Evolutionary conservation across 257 asterid genomes (phyloP).

Genomic region (Nemophila menziesii): DNA sequence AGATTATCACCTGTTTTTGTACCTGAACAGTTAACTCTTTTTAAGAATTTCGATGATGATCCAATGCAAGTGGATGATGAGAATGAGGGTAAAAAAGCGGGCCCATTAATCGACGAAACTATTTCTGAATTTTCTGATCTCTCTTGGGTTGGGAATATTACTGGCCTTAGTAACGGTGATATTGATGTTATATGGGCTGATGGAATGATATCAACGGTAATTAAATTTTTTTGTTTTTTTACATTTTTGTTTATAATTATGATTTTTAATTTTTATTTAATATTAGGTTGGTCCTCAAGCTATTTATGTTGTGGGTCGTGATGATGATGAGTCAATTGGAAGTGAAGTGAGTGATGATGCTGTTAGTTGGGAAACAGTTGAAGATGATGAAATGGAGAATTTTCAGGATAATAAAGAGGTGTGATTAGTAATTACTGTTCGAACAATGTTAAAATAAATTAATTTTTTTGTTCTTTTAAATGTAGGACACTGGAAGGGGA

Average conservation of each 20-base stretch:
- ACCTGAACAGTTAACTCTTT: conserved; percentile 25
- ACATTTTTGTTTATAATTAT: conserved; percentile 1
- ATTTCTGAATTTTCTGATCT: conserved; percentile 56
- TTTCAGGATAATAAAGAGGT: conserved; percentile 49
- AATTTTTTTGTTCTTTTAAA: conserved; percentile 6
- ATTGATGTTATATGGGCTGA: conserved; percentile 98
- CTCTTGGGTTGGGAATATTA: conserved; percentile 97
- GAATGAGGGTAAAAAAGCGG: conserved; percentile 26
- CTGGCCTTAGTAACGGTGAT: conserved; percentile 78
- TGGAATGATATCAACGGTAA: conserved; percentile 87
- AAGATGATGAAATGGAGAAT: conserved; percentile 53
- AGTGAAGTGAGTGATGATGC: conserved; percentile 78
- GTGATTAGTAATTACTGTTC: conserved; percentile 24
- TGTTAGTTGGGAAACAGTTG: conserved; percentile 99
- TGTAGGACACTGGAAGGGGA: conserved; percentile 38
- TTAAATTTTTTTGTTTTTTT: no score
- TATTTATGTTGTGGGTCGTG: conserved; percentile 96
- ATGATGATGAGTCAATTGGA: conserved; percentile 92
- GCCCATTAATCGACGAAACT: conserved; percentile 23
- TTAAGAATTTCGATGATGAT: conserved; percentile 22
- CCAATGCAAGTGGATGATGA: conserved; percentile 18
- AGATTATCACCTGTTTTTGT: conserved; percentile 68
- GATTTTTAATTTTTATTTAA: conserved; percentile 3
- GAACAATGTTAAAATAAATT: not conserved
- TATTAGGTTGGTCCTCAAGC: conserved; percentile 98